phyloP scores from a whole-genome alignment of 352 stramenopile genomes.

The Phytophthora fragariaefolia region DNA sequence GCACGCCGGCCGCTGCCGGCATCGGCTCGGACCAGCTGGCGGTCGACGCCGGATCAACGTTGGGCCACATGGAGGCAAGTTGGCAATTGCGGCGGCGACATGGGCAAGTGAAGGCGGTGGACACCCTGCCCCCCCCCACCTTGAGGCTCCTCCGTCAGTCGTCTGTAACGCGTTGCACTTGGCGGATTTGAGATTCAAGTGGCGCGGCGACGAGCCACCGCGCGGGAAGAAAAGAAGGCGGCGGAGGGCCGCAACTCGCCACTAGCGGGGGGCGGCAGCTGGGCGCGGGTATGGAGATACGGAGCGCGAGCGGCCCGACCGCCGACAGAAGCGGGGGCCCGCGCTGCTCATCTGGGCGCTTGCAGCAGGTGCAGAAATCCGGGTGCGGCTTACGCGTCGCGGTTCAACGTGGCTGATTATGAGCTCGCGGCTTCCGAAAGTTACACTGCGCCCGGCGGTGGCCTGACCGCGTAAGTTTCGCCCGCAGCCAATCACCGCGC shows the following conservation, averaged over 20 bases:
- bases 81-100: conserved; percentile 23
- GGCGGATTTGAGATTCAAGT: conserved; percentile 36
- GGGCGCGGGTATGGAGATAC: conserved; percentile 24
- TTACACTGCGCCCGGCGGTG: no score
- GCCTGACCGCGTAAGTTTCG: no score
- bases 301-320: not conserved
- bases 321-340: not conserved
- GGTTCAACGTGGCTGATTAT: not conserved
- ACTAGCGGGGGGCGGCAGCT: not conserved
- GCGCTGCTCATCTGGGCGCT: conserved; percentile 19
- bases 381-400: not conserved
- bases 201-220: conserved; percentile 18
- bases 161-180: conserved; percentile 32
- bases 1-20: not conserved
- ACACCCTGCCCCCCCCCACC: no score
- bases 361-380: not conserved
- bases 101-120: conserved; percentile 11
- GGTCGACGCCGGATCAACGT: not conserved
- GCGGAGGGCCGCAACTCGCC: not conserved
- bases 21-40: not conserved
- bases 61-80: conserved; percentile 26
- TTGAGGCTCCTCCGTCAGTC: conserved; percentile 23
- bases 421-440: not conserved
- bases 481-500: not conserved
- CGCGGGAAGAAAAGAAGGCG: conserved; percentile 31